Percentiles rank a stretch among this genome's conserved stretches.
Conservation (phyloP, 73 alveolate genomes). For the Paramecium biaurelia region DNA sequence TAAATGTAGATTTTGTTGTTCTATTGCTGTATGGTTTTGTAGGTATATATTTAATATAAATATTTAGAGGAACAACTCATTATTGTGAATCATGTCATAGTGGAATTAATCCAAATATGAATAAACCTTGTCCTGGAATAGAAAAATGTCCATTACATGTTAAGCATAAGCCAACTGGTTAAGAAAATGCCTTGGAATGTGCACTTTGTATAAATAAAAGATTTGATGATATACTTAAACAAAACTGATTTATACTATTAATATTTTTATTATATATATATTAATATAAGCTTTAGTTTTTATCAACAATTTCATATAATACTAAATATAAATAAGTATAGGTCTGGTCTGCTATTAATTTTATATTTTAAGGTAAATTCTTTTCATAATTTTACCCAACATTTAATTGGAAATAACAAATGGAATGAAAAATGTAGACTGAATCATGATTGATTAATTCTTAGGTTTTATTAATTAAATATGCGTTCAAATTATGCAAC, state of each 20-base stretch:
- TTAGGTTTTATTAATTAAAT: neutral
- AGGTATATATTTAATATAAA: constrained; percentile 63
- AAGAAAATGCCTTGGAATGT: constrained; percentile 96
- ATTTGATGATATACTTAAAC: constrained; percentile 24
- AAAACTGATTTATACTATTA: neutral
- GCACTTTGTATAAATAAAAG: constrained; percentile 76
- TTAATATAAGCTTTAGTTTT: too few relatives aligned
- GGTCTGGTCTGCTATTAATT: too few relatives aligned
- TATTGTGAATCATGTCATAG: constrained; percentile 98
- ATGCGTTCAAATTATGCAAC: constrained; percentile 55
- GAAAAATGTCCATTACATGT: constrained; percentile 83
- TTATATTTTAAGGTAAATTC: neutral
- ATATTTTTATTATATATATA: neutral
- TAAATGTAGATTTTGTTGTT: constrained; percentile 93
- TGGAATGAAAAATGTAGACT: neutral
- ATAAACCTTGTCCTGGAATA: constrained; percentile 76
- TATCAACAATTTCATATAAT: neutral
- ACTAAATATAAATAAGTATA: too few relatives aligned
- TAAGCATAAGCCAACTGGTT: constrained; percentile 96
- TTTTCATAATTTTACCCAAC: neutral
- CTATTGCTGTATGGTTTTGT: constrained; percentile 97
- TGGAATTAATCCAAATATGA: constrained; percentile 85
- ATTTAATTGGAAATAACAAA: neutral
- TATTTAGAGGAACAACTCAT: constrained; percentile 90
- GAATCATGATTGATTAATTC: neutral